These are phyloP conservation scores for Blepharisma stoltei DNA, from an alignment of 73 alveolate genomes.

Conservation along the genomic window DNA sequence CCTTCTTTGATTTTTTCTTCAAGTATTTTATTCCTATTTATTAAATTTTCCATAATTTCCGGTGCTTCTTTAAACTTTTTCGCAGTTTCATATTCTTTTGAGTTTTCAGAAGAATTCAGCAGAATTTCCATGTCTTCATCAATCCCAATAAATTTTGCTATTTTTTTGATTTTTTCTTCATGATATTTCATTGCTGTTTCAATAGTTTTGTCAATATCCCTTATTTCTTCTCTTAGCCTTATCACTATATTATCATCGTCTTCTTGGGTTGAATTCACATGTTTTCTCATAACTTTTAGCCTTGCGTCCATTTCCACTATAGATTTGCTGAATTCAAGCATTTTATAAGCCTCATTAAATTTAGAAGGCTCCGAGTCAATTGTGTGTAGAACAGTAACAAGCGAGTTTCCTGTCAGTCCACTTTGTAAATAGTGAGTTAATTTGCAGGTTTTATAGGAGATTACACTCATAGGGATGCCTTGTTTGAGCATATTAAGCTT, in stretches of 20 bases:
- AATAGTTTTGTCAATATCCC: neutral
- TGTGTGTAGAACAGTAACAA: neutral
- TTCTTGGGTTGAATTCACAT: neutral
- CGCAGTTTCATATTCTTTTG: neutral
- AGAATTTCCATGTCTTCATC: slow-evolving; percentile 15
- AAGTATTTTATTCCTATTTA: neutral
- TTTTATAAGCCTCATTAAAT: neutral
- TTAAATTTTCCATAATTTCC: neutral
- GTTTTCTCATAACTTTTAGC: neutral
- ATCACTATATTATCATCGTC: neutral
- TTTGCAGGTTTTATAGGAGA: neutral
- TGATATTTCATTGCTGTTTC: neutral
- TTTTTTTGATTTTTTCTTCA: slow-evolving; percentile 6
- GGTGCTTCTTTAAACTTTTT: slow-evolving; percentile 6
- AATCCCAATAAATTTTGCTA: slow-evolving; percentile 3
- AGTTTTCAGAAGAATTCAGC: neutral
- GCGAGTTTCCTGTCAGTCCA: neutral
- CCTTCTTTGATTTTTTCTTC: slow-evolving; percentile 1
- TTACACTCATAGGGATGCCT: neutral
- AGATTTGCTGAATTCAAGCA: neutral
- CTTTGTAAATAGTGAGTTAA: neutral
- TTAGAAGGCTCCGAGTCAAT: slow-evolving; percentile 13
- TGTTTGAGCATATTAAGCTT: neutral
- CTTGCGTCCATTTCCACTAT: neutral
- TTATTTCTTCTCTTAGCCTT: slow-evolving; percentile 7